phyloP scores from a whole-genome alignment of 139 green algal genomes.

The Yamagishiella unicocca region DNA sequence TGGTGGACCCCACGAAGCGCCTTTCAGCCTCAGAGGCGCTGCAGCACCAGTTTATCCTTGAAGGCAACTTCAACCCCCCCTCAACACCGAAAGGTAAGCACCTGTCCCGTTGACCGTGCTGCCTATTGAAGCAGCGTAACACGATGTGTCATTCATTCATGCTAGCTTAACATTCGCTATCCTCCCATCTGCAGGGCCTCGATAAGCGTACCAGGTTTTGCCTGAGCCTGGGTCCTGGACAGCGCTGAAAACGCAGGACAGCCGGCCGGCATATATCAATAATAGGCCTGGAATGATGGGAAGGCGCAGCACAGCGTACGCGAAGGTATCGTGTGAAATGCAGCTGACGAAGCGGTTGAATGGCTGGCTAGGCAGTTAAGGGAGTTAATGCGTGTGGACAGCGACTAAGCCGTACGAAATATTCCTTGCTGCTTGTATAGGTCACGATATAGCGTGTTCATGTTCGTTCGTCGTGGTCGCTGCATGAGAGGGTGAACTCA shows the following conservation, averaged over 20 bases:
- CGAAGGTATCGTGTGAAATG: too few species aligned
- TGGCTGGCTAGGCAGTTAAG: too few species aligned
- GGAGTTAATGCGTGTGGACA: too few species aligned
- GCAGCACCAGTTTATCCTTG: constrained; percentile 78
- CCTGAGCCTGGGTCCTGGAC: not conserved
- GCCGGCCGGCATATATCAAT: constrained; percentile 16
- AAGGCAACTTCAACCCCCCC: constrained; percentile 36
- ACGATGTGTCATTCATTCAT: too few species aligned
- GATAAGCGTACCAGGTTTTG: not conserved
- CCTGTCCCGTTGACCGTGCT: too few species aligned
- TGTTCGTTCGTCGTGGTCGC: not conserved
- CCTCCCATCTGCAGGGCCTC: not conserved
- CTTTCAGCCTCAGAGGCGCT: constrained; percentile 80
- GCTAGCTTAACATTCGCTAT: too few species aligned
- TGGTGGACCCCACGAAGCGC: constrained; percentile 70
- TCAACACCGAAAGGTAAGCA: constrained; percentile 17
- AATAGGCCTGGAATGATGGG: constrained; percentile 13
- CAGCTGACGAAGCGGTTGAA: too few species aligned
- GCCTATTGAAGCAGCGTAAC: too few species aligned
- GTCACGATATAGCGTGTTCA: not conserved
- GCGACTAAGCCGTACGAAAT: not conserved
- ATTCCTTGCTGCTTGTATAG: not conserved
- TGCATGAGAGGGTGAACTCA: not conserved
- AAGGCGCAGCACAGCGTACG: constrained; percentile 12
- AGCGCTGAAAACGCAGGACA: not conserved